phyloP scores from a whole-genome alignment of 176 grass and related monocot genomes.

The Dactylis glomerata region DNA sequence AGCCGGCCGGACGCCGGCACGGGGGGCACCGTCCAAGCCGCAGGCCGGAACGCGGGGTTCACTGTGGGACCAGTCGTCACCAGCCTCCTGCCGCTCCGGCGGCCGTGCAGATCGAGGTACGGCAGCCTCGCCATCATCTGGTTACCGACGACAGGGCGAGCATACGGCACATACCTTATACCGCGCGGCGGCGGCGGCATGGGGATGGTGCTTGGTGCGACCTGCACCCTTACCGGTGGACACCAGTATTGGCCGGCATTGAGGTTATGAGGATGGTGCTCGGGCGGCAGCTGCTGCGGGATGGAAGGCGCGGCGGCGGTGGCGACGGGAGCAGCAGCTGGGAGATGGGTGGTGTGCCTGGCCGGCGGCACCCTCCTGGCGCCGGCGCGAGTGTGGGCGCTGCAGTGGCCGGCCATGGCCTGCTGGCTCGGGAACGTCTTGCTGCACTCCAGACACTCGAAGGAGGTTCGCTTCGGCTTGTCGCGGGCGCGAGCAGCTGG shows the following conservation, averaged over 20 bases:
- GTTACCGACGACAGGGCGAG: background rate
- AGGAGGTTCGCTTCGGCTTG: background rate
- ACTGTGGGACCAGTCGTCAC: background rate
- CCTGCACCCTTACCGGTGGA: background rate
- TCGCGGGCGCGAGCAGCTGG: background rate
- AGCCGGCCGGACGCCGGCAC: background rate
- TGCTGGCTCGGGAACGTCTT: slow-evolving; percentile 23
- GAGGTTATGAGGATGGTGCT: background rate
- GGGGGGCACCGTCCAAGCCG: too few relatives aligned
- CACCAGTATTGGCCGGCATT: background rate
- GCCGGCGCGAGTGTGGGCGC: slow-evolving; percentile 3
- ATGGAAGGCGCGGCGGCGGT: background rate
- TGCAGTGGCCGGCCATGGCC: slow-evolving; percentile 31
- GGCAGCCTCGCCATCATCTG: background rate
- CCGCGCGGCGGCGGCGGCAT: background rate
- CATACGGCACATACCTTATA: background rate
- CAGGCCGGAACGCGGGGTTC: background rate
- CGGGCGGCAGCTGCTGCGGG: background rate
- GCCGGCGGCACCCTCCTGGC: background rate
- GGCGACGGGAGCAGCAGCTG: background rate
- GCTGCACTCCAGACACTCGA: slow-evolving; percentile 1
- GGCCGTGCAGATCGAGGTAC: background rate
- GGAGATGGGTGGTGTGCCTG: background rate
- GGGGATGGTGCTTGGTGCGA: background rate
- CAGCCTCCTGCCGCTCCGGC: too few relatives aligned